Evolutionary conservation across 768 basidiomycete species (phyloP), one percentile per base, ranked within the genome.

Genomic region (Cystofilobasidium capitatum): DNA sequence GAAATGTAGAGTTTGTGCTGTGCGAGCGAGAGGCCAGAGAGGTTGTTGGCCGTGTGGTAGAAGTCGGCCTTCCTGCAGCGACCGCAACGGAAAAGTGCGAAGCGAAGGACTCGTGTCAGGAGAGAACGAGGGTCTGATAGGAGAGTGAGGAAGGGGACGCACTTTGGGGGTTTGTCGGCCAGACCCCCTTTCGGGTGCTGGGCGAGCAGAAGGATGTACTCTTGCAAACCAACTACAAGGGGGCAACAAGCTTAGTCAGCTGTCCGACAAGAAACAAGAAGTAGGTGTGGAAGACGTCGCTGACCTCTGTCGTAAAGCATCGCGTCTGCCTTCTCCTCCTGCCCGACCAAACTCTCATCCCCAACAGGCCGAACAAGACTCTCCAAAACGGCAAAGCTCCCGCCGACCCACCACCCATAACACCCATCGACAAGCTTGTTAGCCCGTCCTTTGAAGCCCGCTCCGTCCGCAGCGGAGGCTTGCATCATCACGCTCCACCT

Each of bases 351-450:
- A n/a, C n/a, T n/a, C 22, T 72, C 72, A 39, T 71, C 58, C 63
- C 66, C 62, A 16, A 71, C 59, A 26, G 51, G 51, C 51, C 51
- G 4, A 1, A 55, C 51, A 63, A 76, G 49, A 33, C 83, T 84
- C 66, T 89, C 88, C 0, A 96, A 78, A 10, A 97, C 78, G 0
- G 83, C 81, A 74, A 96, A 89, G 20, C 87, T 82, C 0, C 93
- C 93, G 1, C 90, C 96, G 29, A 91, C 89, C 96, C 94, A 99
- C 96, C 96, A 99, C n/a, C 88, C 86, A 77, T 99, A 99, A 77
- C 96, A 99, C 5, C 94, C 96, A 73, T 99, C 96, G 0, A 99
- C 94, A n/a, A 99, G 82, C 76, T 99, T 99, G 76, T 98, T 99
- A 71, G 91, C 90, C 62, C 96, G 81, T 0, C 96, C 96, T 64